phyloP scores from a whole-genome alignment of 2,329 filamentous ascomycete species.

The Trichoderma sp. region DNA sequence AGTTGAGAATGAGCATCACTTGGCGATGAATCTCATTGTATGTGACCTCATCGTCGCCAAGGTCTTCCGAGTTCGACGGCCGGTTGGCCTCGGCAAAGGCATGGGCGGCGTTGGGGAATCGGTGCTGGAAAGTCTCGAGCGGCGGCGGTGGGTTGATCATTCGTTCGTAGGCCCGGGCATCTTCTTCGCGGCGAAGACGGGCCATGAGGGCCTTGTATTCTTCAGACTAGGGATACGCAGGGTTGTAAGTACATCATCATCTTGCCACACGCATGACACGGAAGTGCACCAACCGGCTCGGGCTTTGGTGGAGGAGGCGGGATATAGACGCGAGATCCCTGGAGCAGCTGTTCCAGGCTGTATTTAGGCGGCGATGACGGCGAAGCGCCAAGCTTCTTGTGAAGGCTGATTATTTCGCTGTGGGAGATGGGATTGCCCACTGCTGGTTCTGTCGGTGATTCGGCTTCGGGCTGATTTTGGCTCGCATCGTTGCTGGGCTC shows the following conservation, averaged over 20 bases:
- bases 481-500: conserved; percentile 23
- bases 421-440: conserved; percentile 70
- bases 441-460: conserved; percentile 43
- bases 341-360: conserved; percentile 67
- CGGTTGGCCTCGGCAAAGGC: conserved; percentile 55
- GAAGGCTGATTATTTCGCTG: conserved; percentile 62
- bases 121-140: conserved; percentile 57
- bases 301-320: conserved; percentile 78
- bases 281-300: conserved; percentile 59
- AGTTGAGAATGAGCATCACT: conserved; percentile 81
- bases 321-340: conserved; percentile 67
- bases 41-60: conserved; percentile 61
- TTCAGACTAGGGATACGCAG: conserved; percentile 50
- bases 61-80: conserved; percentile 43
- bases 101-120: conserved; percentile 53
- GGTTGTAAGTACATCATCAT: conserved; percentile 14
- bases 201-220: conserved; percentile 89
- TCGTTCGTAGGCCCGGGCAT: conserved; percentile 75
- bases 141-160: conserved; percentile 64
- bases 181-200: conserved; percentile 76
- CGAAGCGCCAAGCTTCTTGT: conserved; percentile 46
- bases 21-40: conserved; percentile 76
- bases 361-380: conserved; percentile 31
- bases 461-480: conserved; percentile 4
- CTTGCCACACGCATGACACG: not conserved